These are phyloP conservation scores for Arabis hirsuta DNA, from an alignment of 345 rosid species.

Conservation along the genomic window DNA sequence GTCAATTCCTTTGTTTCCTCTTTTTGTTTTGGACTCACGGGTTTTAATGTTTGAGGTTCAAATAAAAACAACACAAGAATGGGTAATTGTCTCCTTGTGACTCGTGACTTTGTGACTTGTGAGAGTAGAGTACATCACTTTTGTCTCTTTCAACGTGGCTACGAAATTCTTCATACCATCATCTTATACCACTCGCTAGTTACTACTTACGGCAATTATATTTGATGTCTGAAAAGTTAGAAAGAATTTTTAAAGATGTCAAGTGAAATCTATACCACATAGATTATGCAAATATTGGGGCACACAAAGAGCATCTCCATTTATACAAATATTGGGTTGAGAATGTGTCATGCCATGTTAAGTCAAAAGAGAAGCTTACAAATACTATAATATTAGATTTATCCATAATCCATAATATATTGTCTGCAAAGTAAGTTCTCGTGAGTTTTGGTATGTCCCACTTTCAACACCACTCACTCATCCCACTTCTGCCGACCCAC, in stretches of 20 bases:
- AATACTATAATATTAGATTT: background rate
- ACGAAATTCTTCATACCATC: conserved; percentile 19
- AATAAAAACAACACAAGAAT: conserved; percentile 23
- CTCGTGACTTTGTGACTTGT: conserved; percentile 25
- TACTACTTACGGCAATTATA: conserved; percentile 7
- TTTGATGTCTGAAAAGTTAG: background rate
- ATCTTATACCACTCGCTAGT: conserved; percentile 12
- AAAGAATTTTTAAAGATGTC: background rate
- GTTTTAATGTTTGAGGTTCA: conserved; percentile 4
- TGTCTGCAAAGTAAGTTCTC: conserved; percentile 24
- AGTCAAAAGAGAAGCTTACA: conserved; percentile 32
- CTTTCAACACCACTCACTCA: conserved; percentile 26
- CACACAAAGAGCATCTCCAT: conserved; percentile 25
- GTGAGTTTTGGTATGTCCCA: conserved; percentile 42
- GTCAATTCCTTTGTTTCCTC: conserved; percentile 3
- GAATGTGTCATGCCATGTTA: conserved; percentile 31
- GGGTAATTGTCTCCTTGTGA: conserved; percentile 35
- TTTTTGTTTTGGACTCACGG: conserved; percentile 36
- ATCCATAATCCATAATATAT: no score
- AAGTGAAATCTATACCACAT: background rate
- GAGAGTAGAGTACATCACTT: conserved; percentile 18
- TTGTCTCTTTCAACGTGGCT: conserved; percentile 27
- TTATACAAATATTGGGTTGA: background rate
- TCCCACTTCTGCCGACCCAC: conserved; percentile 47
- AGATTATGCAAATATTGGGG: background rate